Evolutionary conservation across 805 yeast genomes (phyloP).

Genomic region (Starmerella vitae): DNA sequence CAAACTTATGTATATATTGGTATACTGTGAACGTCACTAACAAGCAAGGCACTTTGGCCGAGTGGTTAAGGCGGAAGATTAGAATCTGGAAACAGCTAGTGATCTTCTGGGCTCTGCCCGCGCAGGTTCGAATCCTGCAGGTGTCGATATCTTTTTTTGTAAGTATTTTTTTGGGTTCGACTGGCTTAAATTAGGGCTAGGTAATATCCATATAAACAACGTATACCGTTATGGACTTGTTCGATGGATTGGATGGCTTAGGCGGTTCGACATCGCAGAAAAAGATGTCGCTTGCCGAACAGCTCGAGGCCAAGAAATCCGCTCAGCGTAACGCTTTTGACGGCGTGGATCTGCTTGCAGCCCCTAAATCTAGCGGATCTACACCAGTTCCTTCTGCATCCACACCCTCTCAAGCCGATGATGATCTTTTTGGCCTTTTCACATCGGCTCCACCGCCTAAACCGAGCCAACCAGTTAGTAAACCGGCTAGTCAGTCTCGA

Average conservation of each 20-base stretch:
- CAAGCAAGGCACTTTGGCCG: slow-evolving; percentile 20
- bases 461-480: neutral
- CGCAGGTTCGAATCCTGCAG: slow-evolving; percentile 29
- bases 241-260: slow-evolving; percentile 23
- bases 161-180: too few species aligned
- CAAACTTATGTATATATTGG: neutral
- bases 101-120: slow-evolving; percentile 26
- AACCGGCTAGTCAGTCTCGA: neutral
- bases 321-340: slow-evolving; percentile 18
- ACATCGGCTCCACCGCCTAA: slow-evolving; percentile 11
- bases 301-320: slow-evolving; percentile 17
- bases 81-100: slow-evolving; percentile 19
- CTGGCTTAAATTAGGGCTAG: too few species aligned
- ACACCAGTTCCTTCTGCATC: neutral
- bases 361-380: neutral
- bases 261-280: slow-evolving; percentile 13
- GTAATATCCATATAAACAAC: too few species aligned
- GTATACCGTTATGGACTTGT: slow-evolving; percentile 22
- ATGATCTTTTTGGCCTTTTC: slow-evolving; percentile 15
- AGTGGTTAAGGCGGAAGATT: slow-evolving; percentile 21
- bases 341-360: slow-evolving; percentile 23
- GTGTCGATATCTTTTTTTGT: slow-evolving; percentile 21
- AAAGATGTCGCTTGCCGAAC: slow-evolving; percentile 26
- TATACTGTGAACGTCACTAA: neutral
- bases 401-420: slow-evolving; percentile 4